Evolutionary conservation across 345 rosid genomes (phyloP), one percentile per base, ranked within the genome.

Genomic region (Passiflora organensis): DNA sequence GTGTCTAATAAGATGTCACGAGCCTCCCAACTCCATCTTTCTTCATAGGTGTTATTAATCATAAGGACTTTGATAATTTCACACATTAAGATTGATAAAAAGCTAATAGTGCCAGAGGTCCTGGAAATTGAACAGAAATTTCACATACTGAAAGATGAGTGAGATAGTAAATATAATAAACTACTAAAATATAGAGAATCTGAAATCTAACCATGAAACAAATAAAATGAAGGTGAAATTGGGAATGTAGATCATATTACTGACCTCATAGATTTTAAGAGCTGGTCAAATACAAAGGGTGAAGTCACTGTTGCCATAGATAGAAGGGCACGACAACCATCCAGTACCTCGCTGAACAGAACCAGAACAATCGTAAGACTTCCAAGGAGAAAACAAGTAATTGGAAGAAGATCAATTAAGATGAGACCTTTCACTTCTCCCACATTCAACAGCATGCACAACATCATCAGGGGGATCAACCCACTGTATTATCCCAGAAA

Each of bases 11-110:
- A 77, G 74, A 93, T 89, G 76, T 93, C 99, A 18, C 96, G 95
- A 21, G 95, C 94, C 70, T 82, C 96, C 87, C 94, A 86, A 74
- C 95, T 93, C 99, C 96, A 93, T 38, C 84, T 75, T 73, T 82
- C 97, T 47, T 93, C 81, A 36, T 84, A 94, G 28, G 79, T 70
- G 66, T 55, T 65, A 62, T 74, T 77, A 21, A 66, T 76, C 82
- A 80, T 71, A 37, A 82, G 81, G 59, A 77, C 88, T 78, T 93
- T 93, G 63, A 93, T 60, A 71, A 86, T 89, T 76, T 82, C 95
- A 76, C 91, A 78, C 99, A 89, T 89, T 77, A 93, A 75, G 69
- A 64, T 68, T 59, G 95, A 89, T 75, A 86, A 67, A 60, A 93
- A 72, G 55, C 82, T 71, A 65, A 89, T 75, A 58, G 99, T 86